Base-by-base conservation (phyloP, 768 basidiomycete species). In the Leucocoprinus leucothites region DNA sequence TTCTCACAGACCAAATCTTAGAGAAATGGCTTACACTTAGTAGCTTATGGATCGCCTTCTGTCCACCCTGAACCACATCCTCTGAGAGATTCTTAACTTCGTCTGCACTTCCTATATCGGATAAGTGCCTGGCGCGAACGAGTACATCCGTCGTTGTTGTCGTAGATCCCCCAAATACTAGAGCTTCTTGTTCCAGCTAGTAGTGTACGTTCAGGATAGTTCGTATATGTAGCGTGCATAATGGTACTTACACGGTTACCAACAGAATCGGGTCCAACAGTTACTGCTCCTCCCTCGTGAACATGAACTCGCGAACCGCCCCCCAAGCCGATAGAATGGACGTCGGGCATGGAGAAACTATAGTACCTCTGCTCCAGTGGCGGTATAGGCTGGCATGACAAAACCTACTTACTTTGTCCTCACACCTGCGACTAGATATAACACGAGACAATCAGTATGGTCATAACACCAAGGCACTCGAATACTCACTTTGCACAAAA, bases 261-360 rank as follows among this genome's bases (percentile, higher is more conserved):
- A 16, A 86, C 83, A 1, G 84, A 87, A 61, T 85, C 80, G 9
- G 86, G 85, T 0, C 86, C 86, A 31, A 87, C 74, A 0, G 76
- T 72, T 22, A 82, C 75, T 47, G 66, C 73, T 19, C 73, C 68
- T 14, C 57, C 61, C 47, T 67, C 63, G 49, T 64, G 61, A 21
- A 66, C 55, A 41, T 75, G 73, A 21, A 85, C 71, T 36, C 76
- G 65, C 7, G 84, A 85, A 7, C 86, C 86, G 44, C 86, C 85
- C 44, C 86, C 86, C 14, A 87, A 74, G 9, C 81, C 85, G 51
- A 86, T 77, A 36, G 80, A 82, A 50, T 69, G 63, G 24, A 85
- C 76, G 57, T 82, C 79, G 8, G 84, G 81, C 74, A 80, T 81
- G 1, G 81, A 77, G 61, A 84, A 84, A 61, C 68, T 71, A 31